Evolutionary conservation across 2,329 filamentous ascomycete genomes (phyloP).

Genomic region (Teratosphaeria gauchensis): DNA sequence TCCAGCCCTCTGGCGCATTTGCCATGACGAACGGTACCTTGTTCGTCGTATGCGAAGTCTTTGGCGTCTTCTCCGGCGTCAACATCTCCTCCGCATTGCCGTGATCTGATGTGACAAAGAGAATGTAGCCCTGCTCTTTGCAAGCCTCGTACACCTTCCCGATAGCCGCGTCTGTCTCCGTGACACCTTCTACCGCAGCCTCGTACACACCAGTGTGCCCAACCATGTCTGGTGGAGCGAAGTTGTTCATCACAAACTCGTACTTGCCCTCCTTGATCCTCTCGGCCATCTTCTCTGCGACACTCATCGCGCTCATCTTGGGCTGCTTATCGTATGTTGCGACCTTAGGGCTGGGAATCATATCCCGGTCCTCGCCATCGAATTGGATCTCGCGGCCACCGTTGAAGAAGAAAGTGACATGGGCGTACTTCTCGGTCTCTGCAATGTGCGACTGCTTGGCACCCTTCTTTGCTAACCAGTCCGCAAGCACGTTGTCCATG

Average conservation of each 20-base stretch:
- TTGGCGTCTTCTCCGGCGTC: slow-evolving; percentile 87
- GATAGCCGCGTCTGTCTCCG: slow-evolving; percentile 88
- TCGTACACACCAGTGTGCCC: slow-evolving; percentile 94
- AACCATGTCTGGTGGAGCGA: slow-evolving; percentile 98
- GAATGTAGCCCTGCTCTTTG: slow-evolving; percentile 83
- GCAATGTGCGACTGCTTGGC: slow-evolving; percentile 92
- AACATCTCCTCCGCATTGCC: slow-evolving; percentile 99
- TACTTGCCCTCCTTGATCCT: slow-evolving; percentile 75
- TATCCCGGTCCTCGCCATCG: slow-evolving; percentile 80
- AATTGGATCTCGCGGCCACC: slow-evolving; percentile 96
- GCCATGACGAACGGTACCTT: slow-evolving; percentile 98
- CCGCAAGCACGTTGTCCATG: slow-evolving; percentile 97
- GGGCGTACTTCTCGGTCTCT: slow-evolving; percentile 98
- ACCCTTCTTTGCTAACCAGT: slow-evolving; percentile 84
- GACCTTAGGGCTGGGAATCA: slow-evolving; percentile 91
- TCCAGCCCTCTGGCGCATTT: slow-evolving; percentile 85
- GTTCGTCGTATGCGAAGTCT: slow-evolving; percentile 97
- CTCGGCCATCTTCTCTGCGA: slow-evolving; percentile 83
- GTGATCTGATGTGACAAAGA: slow-evolving; percentile 95
- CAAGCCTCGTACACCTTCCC: slow-evolving; percentile 85
- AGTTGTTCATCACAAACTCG: slow-evolving; percentile 99
- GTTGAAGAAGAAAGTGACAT: slow-evolving; percentile 99
- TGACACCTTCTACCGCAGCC: slow-evolving; percentile 74
- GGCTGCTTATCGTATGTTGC: slow-evolving; percentile 91
- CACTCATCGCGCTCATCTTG: slow-evolving; percentile 87